Evolutionary conservation across 2,329 filamentous ascomycete genomes (phyloP).

Genomic region (Xenoacremonium recifei): DNA sequence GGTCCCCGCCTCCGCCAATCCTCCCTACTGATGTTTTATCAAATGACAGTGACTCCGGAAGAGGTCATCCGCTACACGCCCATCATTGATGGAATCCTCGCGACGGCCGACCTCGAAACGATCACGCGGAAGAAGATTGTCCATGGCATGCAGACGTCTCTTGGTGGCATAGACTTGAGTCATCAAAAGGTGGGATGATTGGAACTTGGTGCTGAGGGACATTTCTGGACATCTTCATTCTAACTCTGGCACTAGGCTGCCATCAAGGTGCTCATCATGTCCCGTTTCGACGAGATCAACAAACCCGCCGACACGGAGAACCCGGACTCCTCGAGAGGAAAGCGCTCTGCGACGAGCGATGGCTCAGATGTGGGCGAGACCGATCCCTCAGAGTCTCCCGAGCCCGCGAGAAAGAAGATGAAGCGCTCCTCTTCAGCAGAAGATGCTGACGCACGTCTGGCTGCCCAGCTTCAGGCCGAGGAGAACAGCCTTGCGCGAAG

Average conservation of each 20-base stretch:
- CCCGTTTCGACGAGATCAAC: conserved; percentile 67
- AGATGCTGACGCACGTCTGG: conserved; percentile 83
- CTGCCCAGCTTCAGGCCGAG: conserved; percentile 86
- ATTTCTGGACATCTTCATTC: not conserved
- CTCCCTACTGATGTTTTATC: not conserved
- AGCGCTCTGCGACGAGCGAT: conserved; percentile 35
- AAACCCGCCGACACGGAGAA: conserved; percentile 33
- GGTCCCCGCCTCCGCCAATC: not conserved
- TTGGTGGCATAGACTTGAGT: conserved; percentile 57
- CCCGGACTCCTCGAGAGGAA: conserved; percentile 30
- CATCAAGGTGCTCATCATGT: conserved; percentile 70
- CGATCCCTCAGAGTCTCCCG: conserved; percentile 44
- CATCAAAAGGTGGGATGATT: conserved; percentile 52
- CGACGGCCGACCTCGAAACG: conserved; percentile 58
- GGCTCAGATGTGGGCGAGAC: conserved; percentile 41
- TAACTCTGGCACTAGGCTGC: conserved; percentile 48
- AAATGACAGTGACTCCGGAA: conserved; percentile 45
- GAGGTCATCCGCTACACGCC: conserved; percentile 53
- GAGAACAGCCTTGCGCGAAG: conserved; percentile 71
- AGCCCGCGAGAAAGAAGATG: conserved; percentile 63
- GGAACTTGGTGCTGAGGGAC: not conserved
- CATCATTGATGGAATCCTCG: conserved; percentile 60
- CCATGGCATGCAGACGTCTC: conserved; percentile 51
- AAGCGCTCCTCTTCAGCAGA: conserved; percentile 57
- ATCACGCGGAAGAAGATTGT: conserved; percentile 63